Base-by-base conservation (phyloP, 2,329 filamentous ascomycete species). In the Pseudogymnoascus destructans region DNA sequence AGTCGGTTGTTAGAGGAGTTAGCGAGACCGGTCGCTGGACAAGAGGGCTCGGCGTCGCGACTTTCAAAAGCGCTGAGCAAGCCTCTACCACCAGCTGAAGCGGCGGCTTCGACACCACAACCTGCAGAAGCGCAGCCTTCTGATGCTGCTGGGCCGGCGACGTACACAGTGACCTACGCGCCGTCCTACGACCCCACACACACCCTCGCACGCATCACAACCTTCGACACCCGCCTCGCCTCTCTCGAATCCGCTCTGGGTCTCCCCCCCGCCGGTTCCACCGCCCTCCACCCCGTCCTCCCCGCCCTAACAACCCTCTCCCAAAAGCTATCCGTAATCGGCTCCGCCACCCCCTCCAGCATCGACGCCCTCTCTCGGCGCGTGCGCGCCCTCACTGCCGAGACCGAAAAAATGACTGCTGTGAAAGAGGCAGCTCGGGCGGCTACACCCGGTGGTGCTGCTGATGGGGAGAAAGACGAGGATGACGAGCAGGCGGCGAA, bases 181-280 rank as follows among this genome's bases (percentile, higher is more conserved):
- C 84, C 75, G 46, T 78, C 72, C 55, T 87, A 83, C 63, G 80
- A 85, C 64, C 78, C 85, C 67, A 84, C 77, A 38, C 85, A 89
- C 66, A 81, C 85, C 23, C 76, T 96, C 33, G 82, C 84, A 32
- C 87, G 90, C 70, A 86, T 89, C 5, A 88, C 91, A 21, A 87
- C 93, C 62, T 96, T 98, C 66, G 92, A 97, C 68, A 79, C 81
- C 27, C 82, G 93, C 4, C 80, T 98, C 17, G 75, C 85, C 2
- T 75, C 86, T 27, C 75, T 98, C 54, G 93, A 98, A 73, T 83
- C 83, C 64, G 80, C 84, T 1, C 79, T 98, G 25, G 93, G 93
- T 8, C 57, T 58, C n/a, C 49, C 49, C 0, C 72, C 79, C 30
- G 82, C 77, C 63, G 71, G 78, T 1, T 77, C 81, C 58, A 77